These are phyloP conservation scores for Suillus decipiens DNA, from an alignment of 768 basidiomycete species.

Conservation along the genomic window DNA sequence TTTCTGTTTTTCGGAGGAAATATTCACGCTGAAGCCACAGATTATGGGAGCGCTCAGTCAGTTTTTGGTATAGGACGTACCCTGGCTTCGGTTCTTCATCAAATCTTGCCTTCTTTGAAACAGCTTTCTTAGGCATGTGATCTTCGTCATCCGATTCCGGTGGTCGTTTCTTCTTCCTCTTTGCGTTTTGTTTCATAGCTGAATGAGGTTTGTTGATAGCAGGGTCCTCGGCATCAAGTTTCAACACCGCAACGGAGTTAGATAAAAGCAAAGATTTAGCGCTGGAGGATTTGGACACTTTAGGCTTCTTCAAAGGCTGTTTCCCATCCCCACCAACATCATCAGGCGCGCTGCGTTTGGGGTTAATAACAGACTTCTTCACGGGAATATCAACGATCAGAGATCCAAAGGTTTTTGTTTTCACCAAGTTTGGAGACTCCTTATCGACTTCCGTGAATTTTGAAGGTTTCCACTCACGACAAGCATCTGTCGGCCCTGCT, in stretches of 20 bases:
- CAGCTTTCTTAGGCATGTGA: conserved; percentile 25
- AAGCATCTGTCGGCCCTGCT: not conserved
- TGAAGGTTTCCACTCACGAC: not conserved
- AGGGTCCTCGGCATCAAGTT: not conserved
- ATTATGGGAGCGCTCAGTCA: not conserved
- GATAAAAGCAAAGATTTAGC: conserved; percentile 2
- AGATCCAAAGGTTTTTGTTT: not conserved
- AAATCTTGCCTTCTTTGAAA: conserved; percentile 6
- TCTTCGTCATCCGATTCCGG: conserved; percentile 20
- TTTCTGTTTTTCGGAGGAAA: conserved; percentile 35
- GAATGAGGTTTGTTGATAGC: conserved; percentile 7
- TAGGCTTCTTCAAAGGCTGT: conserved; percentile 22
- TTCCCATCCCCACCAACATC: not conserved
- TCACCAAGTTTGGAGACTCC: not conserved
- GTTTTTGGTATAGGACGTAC: not conserved
- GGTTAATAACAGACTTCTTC: not conserved
- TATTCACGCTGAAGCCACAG: not conserved
- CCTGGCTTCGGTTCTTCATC: not conserved
- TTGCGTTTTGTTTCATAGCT: conserved; percentile 8
- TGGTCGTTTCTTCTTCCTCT: conserved; percentile 15
- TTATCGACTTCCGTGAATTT: not conserved
- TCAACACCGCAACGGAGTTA: not conserved
- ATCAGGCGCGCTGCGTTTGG: not conserved
- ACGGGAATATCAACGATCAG: not conserved
- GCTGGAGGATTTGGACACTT: not conserved